Evolutionary conservation across 2,329 filamentous ascomycete genomes (phyloP).

Genomic region (Penicillium rolfsii): DNA sequence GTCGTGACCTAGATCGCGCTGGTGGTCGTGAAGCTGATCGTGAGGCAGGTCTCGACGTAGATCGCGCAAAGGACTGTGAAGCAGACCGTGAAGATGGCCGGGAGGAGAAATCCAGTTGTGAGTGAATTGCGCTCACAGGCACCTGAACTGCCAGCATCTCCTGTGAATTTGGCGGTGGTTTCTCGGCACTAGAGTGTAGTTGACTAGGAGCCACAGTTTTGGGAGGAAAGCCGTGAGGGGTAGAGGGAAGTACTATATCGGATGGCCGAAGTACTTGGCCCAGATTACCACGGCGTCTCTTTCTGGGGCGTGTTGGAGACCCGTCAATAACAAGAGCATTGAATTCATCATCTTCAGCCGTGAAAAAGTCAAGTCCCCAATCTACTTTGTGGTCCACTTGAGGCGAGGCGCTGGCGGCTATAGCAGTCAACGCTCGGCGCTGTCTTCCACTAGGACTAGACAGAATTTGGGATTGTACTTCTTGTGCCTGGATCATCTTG

Average conservation of each 20-base stretch:
- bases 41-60: background rate
- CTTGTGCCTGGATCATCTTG: conserved; percentile 31
- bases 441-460: conserved; percentile 46
- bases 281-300: conserved; percentile 42
- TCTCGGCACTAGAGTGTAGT: conserved; percentile 17
- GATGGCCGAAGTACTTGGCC: conserved; percentile 36
- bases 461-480: conserved; percentile 30
- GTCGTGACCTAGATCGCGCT: background rate
- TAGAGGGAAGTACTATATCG: conserved; percentile 35
- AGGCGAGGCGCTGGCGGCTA: conserved; percentile 49
- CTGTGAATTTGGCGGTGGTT: background rate
- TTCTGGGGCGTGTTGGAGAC: conserved; percentile 40
- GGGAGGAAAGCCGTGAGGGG: conserved; percentile 28
- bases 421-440: conserved; percentile 45
- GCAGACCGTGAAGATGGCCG: conserved; percentile 16
- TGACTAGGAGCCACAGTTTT: conserved; percentile 23
- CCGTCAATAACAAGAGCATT: conserved; percentile 36
- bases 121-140: conserved; percentile 24
- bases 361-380: conserved; percentile 43
- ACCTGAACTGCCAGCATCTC: conserved; percentile 14
- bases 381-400: conserved; percentile 38
- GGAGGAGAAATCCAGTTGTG: conserved; percentile 21
- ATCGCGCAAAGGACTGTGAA: background rate
- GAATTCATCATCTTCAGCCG: conserved; percentile 46
- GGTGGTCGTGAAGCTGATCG: background rate